Percentiles rank a stretch among this genome's conserved stretches.
These are phyloP conservation scores for Capsicum rhomboideum DNA, from an alignment of 257 asterid species.

Conservation along the genomic window DNA sequence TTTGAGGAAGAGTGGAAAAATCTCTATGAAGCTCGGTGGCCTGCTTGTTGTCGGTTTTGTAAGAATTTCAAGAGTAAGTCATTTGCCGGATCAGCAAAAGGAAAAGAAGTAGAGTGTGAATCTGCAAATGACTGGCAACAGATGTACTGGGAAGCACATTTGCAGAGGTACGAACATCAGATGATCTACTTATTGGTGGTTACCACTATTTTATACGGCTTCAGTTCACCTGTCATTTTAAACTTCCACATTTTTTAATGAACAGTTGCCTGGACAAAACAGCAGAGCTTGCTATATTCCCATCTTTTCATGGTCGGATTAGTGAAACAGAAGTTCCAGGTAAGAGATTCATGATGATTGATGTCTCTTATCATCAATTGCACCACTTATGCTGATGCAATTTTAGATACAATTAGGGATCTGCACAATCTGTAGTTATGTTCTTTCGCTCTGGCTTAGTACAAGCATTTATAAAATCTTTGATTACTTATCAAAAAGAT, in stretches of 20 bases:
- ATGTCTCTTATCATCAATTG: background rate
- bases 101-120: constrained; percentile 25
- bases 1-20: constrained; percentile 56
- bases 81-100: constrained; percentile 23
- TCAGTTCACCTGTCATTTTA: constrained; percentile 1
- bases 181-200: background rate
- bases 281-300: constrained; percentile 74
- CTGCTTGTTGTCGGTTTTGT: constrained; percentile 23
- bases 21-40: constrained; percentile 63
- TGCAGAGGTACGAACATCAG: constrained; percentile 53
- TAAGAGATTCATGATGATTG: constrained; percentile 9
- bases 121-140: constrained; percentile 56
- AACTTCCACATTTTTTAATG: constrained; percentile 14
- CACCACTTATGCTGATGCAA: background rate
- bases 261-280: constrained; percentile 78
- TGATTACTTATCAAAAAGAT: too few relatives aligned
- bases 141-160: constrained; percentile 79
- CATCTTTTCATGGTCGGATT: constrained; percentile 54
- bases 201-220: background rate
- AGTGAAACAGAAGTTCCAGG: constrained; percentile 71
- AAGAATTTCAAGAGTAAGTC: constrained; percentile 14
- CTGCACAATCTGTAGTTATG: too few relatives aligned
- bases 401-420: too few relatives aligned
- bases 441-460: too few relatives aligned
- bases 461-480: too few relatives aligned